A percentile compares a stretch with the other conserved stretches of the same genome.
Evolutionary conservation across 495 filamentous ascomycete genomes (phyloP).

Genomic region (Aspergillus conjunctus): DNA sequence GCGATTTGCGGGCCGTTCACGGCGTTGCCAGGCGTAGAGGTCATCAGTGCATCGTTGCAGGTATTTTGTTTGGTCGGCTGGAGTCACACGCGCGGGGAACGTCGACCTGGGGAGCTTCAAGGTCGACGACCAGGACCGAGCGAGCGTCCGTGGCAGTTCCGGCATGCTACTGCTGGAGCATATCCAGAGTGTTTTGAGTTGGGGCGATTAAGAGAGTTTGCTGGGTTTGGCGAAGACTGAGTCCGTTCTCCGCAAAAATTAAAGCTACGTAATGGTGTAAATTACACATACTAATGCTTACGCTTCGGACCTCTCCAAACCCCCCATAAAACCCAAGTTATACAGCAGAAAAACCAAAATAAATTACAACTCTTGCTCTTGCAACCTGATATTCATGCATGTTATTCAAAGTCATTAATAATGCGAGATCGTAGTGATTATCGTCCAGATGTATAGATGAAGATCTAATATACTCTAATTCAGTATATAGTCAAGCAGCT

Average conservation of each 20-base stretch:
- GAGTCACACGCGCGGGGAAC: conserved; percentile 56
- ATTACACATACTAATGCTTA: background rate
- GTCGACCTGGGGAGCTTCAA: conserved; percentile 61
- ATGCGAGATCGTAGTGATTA: background rate
- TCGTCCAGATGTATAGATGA: background rate
- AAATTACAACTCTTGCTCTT: background rate
- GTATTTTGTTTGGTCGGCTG: conserved; percentile 60
- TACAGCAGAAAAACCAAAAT: background rate
- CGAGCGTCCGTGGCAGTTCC: conserved; percentile 46
- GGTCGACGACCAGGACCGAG: conserved; percentile 60
- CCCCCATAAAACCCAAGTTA: background rate
- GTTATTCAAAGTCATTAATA: background rate
- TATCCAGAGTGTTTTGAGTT: conserved; percentile 26
- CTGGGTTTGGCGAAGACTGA: conserved; percentile 12
- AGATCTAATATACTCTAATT: conserved; percentile 21
- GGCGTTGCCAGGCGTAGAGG: conserved; percentile 84
- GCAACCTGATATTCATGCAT: background rate
- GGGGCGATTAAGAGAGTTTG: conserved; percentile 5
- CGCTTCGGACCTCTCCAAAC: background rate
- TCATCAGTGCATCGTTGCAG: conserved; percentile 80
- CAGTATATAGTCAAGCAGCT: conserved; percentile 88
- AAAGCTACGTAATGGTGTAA: background rate
- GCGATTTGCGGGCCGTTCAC: conserved; percentile 57
- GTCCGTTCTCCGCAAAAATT: conserved; percentile 4
- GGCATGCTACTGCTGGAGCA: conserved; percentile 51